Base-by-base conservation (phyloP, 2,329 filamentous ascomycete species). In the Stagonosporopsis cucurbitacearum region DNA sequence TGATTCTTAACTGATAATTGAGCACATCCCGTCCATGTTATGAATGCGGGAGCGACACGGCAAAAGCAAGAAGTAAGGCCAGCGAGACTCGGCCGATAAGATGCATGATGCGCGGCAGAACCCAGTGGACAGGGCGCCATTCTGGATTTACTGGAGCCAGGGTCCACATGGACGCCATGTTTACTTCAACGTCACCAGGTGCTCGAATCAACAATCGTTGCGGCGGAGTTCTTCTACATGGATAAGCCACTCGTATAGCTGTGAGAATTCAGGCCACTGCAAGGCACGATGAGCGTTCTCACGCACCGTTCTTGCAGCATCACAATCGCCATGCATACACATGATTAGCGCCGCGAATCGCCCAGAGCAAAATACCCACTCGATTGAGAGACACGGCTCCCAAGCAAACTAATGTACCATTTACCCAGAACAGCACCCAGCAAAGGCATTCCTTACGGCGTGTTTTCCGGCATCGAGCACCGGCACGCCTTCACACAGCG, bases 231-330 rank as follows among this genome's bases (percentile, higher is more conserved):
- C 30, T 2, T 49, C 36, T 33, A 5, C 17, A 50, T 26, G 30
- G 54, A 67, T 60, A 60, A 69, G 59, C 68, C 69, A 64, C 49
- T 69, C 51, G 63, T 65, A 66, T 70, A 71, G 68, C 58, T 49
- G 56, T 48, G 50, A 33, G 37, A 36, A 37, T 40, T 8, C 42
- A 47, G 43, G 63, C 51, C 56, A 63, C 66, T 65, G 69, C 71
- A 72, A 72, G 65, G 63, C 59, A 66, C 60, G 30, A 20, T 4
- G 22, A 20, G 11, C 26, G 9, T 26, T n/a, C 12, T 39, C 13
- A 32, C 30, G 42, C 20, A 28, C 13, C 25, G 19, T 25, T n/a
- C 12, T n/a, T 36, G 42, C 53, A 50, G 53, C 32, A 56, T 50
- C 39, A 45, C 50, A 60, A 61, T 58, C 43, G 55, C 58, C 43